Evolutionary conservation across 2,329 filamentous ascomycete species (phyloP).

Genomic region (Epichloe sibirici): DNA sequence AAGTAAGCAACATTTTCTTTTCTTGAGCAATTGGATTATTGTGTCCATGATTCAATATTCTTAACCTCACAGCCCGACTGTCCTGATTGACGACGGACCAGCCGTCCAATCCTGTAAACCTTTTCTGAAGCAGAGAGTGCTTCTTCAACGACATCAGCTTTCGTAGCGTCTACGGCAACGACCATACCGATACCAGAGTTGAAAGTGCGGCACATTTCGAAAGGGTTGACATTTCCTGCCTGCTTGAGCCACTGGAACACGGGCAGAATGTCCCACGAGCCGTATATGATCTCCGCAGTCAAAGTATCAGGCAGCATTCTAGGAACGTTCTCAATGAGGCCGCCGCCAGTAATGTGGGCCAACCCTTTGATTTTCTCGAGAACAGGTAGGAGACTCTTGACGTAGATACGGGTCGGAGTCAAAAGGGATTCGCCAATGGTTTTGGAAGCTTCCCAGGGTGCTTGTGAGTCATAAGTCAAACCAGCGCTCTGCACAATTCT

Average conservation of each 20-base stretch:
- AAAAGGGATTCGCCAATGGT: conserved; percentile 67
- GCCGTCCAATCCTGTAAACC: conserved; percentile 62
- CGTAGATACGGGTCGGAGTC: conserved; percentile 88
- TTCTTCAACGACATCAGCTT: conserved; percentile 47
- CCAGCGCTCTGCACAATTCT: conserved; percentile 68
- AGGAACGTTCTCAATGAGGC: conserved; percentile 85
- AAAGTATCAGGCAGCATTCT: conserved; percentile 76
- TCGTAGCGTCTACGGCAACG: conserved; percentile 56
- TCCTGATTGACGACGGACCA: conserved; percentile 44
- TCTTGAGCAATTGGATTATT: not conserved
- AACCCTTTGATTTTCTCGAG: conserved; percentile 71
- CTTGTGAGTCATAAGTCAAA: conserved; percentile 56
- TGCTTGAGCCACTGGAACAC: conserved; percentile 82
- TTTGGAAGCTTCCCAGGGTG: conserved; percentile 59
- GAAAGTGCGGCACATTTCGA: conserved; percentile 85
- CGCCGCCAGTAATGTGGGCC: conserved; percentile 93
- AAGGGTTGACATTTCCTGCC: conserved; percentile 54
- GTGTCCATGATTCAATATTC: conserved; percentile 22
- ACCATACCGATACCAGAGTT: conserved; percentile 96
- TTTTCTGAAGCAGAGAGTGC: conserved; percentile 56
- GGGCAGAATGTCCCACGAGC: conserved; percentile 59
- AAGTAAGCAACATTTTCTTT: not conserved
- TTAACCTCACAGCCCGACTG: conserved; percentile 22
- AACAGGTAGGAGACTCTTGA: conserved; percentile 63
- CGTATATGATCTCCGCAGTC: conserved; percentile 68